A percentile compares a stretch with the other conserved stretches of the same genome.
These are phyloP conservation scores for Microbotryomycetes sp. DNA, from an alignment of 1,284 basidiomycete genomes.

Conservation along the genomic window DNA sequence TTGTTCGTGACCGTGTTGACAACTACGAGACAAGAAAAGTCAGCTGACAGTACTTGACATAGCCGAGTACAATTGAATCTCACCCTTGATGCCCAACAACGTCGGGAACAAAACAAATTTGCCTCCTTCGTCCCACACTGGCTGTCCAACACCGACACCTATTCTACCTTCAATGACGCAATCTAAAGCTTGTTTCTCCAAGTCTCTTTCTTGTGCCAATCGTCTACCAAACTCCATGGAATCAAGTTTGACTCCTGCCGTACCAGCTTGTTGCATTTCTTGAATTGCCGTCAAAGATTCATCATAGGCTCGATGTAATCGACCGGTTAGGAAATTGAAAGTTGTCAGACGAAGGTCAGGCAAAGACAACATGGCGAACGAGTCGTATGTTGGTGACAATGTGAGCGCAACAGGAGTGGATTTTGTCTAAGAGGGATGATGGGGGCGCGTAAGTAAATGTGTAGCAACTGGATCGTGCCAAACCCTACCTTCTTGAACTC, in stretches of 20 bases:
- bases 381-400: slow-evolving; percentile 76
- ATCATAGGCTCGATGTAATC: slow-evolving; percentile 86
- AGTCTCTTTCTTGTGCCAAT: slow-evolving; percentile 81
- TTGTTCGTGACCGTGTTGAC: slow-evolving; percentile 91
- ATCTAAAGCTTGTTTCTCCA: slow-evolving; percentile 59
- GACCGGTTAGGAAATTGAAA: slow-evolving; percentile 85
- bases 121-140: slow-evolving; percentile 94
- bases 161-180: slow-evolving; percentile 49
- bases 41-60: background rate
- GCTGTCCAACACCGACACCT: slow-evolving; percentile 63
- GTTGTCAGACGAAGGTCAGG: slow-evolving; percentile 88
- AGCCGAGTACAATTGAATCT: slow-evolving; percentile 29
- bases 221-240: slow-evolving; percentile 99
- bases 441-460: background rate
- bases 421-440: too few species aligned
- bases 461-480: background rate
- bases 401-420: slow-evolving; percentile 84
- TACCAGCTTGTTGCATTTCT: slow-evolving; percentile 61
- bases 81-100: slow-evolving; percentile 90
- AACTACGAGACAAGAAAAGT: slow-evolving; percentile 50
- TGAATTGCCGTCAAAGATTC: slow-evolving; percentile 86
- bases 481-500: slow-evolving; percentile 90
- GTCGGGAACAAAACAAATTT: slow-evolving; percentile 90
- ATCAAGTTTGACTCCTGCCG: slow-evolving; percentile 77
- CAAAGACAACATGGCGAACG: slow-evolving; percentile 86